Conservation (phyloP, 345 rosid genomes). For the Atalantia buxifolia region DNA sequence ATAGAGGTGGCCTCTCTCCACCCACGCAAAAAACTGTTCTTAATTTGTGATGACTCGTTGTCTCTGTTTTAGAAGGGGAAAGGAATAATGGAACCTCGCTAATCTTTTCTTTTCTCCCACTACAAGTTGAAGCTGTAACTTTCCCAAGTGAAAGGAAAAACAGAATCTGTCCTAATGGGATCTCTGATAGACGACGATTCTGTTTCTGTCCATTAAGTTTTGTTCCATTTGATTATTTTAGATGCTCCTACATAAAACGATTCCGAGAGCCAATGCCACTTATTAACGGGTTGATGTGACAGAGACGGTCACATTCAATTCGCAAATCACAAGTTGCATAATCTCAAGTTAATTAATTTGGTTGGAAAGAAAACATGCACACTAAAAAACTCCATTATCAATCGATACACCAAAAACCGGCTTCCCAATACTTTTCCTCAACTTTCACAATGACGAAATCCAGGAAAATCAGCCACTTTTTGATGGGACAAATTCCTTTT, state of each 20-base stretch:
- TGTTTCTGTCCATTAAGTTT: background rate
- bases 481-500: background rate
- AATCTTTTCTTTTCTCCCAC: background rate
- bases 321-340: background rate
- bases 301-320: background rate
- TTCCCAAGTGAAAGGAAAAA: background rate
- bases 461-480: background rate
- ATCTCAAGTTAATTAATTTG: background rate
- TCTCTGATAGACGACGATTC: background rate
- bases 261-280: slow-evolving; percentile 1
- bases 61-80: background rate
- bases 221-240: background rate
- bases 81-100: background rate
- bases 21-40: no score
- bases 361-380: background rate
- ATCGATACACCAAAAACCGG: background rate
- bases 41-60: no score
- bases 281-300: background rate
- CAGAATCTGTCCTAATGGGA: background rate
- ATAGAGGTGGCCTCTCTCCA: no score
- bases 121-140: background rate
- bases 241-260: background rate
- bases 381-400: background rate
- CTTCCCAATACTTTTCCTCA: background rate
- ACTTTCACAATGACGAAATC: background rate